Base-by-base conservation (phyloP, 140 eudicot species). In the Anethum foeniculum region DNA sequence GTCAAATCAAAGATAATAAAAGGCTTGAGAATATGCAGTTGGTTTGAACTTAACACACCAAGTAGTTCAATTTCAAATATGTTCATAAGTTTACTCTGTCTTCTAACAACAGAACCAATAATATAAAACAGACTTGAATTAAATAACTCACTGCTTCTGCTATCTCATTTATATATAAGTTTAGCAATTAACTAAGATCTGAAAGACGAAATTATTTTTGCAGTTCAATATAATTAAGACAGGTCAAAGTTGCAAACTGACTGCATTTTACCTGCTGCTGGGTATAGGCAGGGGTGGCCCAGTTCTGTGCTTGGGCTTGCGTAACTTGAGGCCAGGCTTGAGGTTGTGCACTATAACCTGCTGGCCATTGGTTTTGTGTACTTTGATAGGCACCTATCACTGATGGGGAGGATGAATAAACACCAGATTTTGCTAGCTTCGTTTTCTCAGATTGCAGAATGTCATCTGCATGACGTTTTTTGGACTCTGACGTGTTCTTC, bases 301-400 rank as follows among this genome's bases (percentile, higher is more conserved):
- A 95, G 84, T 87, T 94, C 77, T 90, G 99, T 81, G 88, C 92
- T 79, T 87, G 91, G 79, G 86, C 73, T 64, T 80, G 93, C 18
- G 93, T 41, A 52, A 81, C 91, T 84, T 88, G 97, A 73, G 99
- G 91, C 97, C 97, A 94, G 65, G 88, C 82, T 85, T 89, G 93
- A 81, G 89, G 60, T 80, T 89, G 97, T 19, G 81, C 87, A 79
- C 90, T 93, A 83, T 94, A 94, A 81, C 97, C 94, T 7, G 98
- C 91, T 16, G 94, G 79, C 96, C 93, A 95, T 81, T 92, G 99
- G 86, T 77, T 89, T 82, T 94, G 98, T 41, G 92, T 81, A 41
- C 83, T 88, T 43, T 86, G 90, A 68, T 86, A 85, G 64, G 89
- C 88, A 72, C 90, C 88, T 73, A 77, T 65, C 27, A 83, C 87